These are phyloP conservation scores for Myxozyma neotropica DNA, from an alignment of 805 yeast species.

Conservation along the genomic window DNA sequence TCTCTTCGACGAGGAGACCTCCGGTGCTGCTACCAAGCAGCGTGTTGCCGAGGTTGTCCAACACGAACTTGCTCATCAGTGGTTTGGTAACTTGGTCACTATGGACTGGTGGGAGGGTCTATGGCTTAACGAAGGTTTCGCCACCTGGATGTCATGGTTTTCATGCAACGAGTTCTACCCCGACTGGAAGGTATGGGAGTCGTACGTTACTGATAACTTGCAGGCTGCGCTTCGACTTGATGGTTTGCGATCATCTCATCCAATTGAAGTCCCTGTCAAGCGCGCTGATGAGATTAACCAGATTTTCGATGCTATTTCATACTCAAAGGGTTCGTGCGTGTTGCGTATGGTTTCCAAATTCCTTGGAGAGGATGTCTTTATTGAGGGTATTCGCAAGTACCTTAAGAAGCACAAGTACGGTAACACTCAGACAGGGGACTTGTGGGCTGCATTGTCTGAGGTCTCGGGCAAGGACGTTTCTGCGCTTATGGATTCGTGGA, in stretches of 20 bases:
- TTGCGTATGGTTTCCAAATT: slow-evolving; percentile 74
- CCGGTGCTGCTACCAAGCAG: slow-evolving; percentile 61
- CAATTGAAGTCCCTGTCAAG: slow-evolving; percentile 80
- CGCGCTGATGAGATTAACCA: slow-evolving; percentile 80
- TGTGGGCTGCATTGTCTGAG: slow-evolving; percentile 68
- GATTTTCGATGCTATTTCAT: slow-evolving; percentile 81
- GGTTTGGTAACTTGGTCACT: slow-evolving; percentile 89
- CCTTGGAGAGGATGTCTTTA: slow-evolving; percentile 67
- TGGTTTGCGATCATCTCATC: slow-evolving; percentile 78
- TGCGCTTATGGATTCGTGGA: slow-evolving; percentile 69
- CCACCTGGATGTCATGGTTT: slow-evolving; percentile 90
- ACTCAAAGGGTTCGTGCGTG: slow-evolving; percentile 77
- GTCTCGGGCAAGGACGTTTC: slow-evolving; percentile 65
- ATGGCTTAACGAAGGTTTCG: slow-evolving; percentile 88
- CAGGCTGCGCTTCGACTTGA: slow-evolving; percentile 73
- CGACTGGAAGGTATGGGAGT: slow-evolving; percentile 85
- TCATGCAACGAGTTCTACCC: slow-evolving; percentile 76
- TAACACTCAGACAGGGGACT: slow-evolving; percentile 73
- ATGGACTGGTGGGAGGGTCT: slow-evolving; percentile 94
- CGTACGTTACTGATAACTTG: slow-evolving; percentile 71
- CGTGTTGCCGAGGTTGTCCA: slow-evolving; percentile 73
- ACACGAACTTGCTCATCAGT: slow-evolving; percentile 89
- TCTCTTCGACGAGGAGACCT: slow-evolving; percentile 68
- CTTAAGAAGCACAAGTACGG: slow-evolving; percentile 63
- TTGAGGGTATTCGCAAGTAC: slow-evolving; percentile 72